Base-by-base conservation (phyloP, 2,329 filamentous ascomycete genomes). In the Xenosphaeropsis pyriputrescens region DNA sequence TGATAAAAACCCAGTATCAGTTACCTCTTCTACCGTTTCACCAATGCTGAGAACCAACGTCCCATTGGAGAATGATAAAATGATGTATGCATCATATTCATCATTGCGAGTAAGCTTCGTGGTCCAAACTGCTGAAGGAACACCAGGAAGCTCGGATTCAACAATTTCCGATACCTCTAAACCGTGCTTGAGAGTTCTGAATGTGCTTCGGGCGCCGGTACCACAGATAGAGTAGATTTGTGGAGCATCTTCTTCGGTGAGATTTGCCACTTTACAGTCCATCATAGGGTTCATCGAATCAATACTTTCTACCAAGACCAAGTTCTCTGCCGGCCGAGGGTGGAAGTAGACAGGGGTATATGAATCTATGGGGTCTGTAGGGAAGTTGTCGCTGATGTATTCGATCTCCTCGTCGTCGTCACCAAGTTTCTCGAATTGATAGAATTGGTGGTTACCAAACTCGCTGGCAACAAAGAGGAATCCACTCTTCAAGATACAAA, bases 171-270 rank as follows among this genome's bases (percentile, higher is more conserved):
- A 84, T 3, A 96, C 88, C 50, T 93, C 83, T 22, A 98, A 61
- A 5, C 89, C 91, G 56, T 99, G 88, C 54, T 91, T 91, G 39
- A 96, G 70, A 34, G 81, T 93, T 47, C 89, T 75, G 63, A 98
- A 95, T 6, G 81, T 80, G 57, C 89, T 95, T 45, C 85, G 73
- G 33, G 88, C 85, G 8, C 89, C 85, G 41, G 82, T 83, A 8
- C 93, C 91, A 53, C 84, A 93, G 31, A 94, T 75, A 0, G 86
- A 80, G 58, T 95, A 98, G 17, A 99, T 93, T 54, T 98, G 93
- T 11, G 91, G 91, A 5, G 89, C 88, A 56, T 96, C 91, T 46
- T 96, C 91, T 34, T 85, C 78, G 0, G 83, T 85, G 19, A 95
- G 64, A 48, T 98, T 96, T 34, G 83, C 83, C 18, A 98, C 77